These are phyloP conservation scores for Paxillus rubicundulus DNA, from an alignment of 768 basidiomycete species.

Conservation along the genomic window DNA sequence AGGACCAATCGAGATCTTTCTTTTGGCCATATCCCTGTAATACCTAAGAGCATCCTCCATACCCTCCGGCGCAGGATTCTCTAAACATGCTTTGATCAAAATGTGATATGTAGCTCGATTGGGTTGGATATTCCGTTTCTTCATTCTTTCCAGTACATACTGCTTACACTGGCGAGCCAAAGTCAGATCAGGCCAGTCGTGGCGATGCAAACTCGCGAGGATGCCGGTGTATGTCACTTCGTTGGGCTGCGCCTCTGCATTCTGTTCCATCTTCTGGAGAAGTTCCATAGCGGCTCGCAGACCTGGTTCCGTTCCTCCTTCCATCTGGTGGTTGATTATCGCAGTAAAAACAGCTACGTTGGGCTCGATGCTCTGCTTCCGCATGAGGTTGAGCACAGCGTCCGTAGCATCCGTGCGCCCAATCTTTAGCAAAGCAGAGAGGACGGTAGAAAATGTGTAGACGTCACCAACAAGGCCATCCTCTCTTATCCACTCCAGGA, in stretches of 20 bases:
- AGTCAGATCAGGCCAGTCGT: constrained; percentile 44
- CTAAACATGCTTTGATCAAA: constrained; percentile 66
- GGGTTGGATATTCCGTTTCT: constrained; percentile 47
- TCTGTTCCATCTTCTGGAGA: constrained; percentile 71
- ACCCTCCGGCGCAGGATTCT: constrained; percentile 48
- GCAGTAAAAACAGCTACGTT: constrained; percentile 76
- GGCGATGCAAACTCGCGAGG: constrained; percentile 68
- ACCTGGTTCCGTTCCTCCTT: constrained; percentile 48
- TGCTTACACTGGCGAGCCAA: constrained; percentile 46
- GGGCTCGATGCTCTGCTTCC: constrained; percentile 65
- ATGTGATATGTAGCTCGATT: constrained; percentile 74
- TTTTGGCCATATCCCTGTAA: constrained; percentile 58
- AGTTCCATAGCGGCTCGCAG: constrained; percentile 67
- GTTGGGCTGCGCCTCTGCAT: constrained; percentile 53
- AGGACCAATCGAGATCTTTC: constrained; percentile 45
- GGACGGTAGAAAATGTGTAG: constrained; percentile 83
- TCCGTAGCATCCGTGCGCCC: constrained; percentile 65
- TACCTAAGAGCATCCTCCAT: constrained; percentile 54
- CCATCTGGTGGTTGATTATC: constrained; percentile 74
- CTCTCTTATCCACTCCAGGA: constrained; percentile 56
- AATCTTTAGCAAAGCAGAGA: constrained; percentile 71
- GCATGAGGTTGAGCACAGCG: constrained; percentile 70
- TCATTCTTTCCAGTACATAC: constrained; percentile 60
- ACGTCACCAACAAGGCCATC: constrained; percentile 67
- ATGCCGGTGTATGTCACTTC: constrained; percentile 83